Evolutionary conservation across 306 rosid genomes (phyloP).

Genomic region (Clitoria ternatea): DNA sequence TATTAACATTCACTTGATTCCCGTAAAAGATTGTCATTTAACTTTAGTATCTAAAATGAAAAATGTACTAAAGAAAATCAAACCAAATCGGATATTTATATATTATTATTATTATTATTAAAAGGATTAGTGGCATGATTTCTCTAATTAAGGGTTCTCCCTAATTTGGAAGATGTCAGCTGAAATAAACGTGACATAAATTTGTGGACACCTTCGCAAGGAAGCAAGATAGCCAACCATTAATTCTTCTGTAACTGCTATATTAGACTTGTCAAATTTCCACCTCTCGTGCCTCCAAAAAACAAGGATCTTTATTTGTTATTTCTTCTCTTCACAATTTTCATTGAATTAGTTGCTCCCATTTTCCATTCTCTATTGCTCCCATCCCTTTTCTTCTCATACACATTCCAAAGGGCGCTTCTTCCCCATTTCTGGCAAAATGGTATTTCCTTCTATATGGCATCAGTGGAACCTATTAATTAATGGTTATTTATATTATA

Average conservation of each 20-base stretch:
- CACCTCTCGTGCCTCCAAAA: conserved; percentile 52
- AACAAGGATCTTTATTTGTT: conserved; percentile 59
- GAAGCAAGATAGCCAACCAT: conserved; percentile 26
- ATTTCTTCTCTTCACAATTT: conserved; percentile 28
- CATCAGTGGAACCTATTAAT: background rate
- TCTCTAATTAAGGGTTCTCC: conserved; percentile 21
- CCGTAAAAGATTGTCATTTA: background rate
- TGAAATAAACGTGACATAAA: conserved; percentile 26
- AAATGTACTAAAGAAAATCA: background rate
- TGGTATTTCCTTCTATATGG: conserved; percentile 38
- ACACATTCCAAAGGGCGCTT: conserved; percentile 50
- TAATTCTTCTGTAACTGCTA: conserved; percentile 30
- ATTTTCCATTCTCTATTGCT: conserved; percentile 37
- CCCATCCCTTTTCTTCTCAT: conserved; percentile 22
- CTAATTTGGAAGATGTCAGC: conserved; percentile 11
- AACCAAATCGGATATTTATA: too few relatives aligned
- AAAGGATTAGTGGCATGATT: background rate
- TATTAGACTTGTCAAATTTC: conserved; percentile 36
- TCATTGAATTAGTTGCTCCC: conserved; percentile 34
- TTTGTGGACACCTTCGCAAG: conserved; percentile 16
- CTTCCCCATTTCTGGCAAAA: conserved; percentile 66
- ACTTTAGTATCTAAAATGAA: background rate
- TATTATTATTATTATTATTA: too few relatives aligned
- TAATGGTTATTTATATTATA: background rate
- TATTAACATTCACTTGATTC: background rate